Conservation (phyloP, 352 stramenopile genomes). For the Phytophthora ramorum region DNA sequence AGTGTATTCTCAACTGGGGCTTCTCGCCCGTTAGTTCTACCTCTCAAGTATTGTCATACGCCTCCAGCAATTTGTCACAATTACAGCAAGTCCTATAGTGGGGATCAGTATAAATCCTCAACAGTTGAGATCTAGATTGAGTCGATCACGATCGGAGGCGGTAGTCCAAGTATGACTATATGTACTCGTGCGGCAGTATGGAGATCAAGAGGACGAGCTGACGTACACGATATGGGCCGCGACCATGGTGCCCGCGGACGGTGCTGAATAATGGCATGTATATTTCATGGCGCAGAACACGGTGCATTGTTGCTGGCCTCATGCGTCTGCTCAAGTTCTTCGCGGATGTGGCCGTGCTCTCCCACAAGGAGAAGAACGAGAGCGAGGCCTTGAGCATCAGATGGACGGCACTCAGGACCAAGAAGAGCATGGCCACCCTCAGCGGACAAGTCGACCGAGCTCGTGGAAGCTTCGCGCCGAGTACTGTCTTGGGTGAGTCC, state of each 20-base stretch:
- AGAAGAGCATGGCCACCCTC: constrained; percentile 62
- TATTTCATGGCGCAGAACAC: constrained; percentile 73
- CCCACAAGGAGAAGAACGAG: constrained; percentile 78
- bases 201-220: constrained; percentile 79
- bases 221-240: constrained; percentile 82
- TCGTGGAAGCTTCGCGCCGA: constrained; percentile 61
- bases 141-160: too few relatives aligned
- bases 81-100: too few relatives aligned
- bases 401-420: constrained; percentile 73
- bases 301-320: constrained; percentile 62
- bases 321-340: constrained; percentile 81
- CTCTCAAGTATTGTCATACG: too few relatives aligned
- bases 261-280: constrained; percentile 83
- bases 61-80: too few relatives aligned
- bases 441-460: constrained; percentile 56
- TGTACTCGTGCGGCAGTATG: too few relatives aligned
- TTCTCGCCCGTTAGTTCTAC: too few relatives aligned
- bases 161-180: too few relatives aligned
- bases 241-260: constrained; percentile 55
- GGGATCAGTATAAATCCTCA: too few relatives aligned
- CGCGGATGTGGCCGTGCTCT: constrained; percentile 73
- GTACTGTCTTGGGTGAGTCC: constrained; percentile 1
- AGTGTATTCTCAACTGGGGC: too few relatives aligned
- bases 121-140: too few relatives aligned
- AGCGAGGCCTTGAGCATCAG: constrained; percentile 82